phyloP scores from a whole-genome alignment of 345 rosid genomes.

The Eutrema heterophyllum region DNA sequence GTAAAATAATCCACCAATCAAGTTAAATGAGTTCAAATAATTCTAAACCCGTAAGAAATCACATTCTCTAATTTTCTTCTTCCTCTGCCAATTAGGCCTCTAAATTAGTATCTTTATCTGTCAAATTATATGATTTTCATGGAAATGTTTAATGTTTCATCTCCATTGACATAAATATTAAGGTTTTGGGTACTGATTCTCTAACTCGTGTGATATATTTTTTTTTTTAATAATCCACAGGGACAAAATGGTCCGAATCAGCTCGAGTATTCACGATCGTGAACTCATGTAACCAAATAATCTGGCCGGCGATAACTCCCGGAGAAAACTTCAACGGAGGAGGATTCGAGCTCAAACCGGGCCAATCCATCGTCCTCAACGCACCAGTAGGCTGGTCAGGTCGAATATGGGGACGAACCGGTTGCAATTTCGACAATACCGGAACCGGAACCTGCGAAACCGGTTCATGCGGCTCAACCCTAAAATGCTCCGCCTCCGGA shows the following conservation, averaged over 20 bases:
- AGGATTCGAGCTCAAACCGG: conserved; percentile 54
- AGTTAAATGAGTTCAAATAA: background rate
- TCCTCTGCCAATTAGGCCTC: background rate
- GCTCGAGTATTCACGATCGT: conserved; percentile 65
- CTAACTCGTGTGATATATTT: background rate
- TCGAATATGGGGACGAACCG: conserved; percentile 82
- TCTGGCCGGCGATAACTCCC: conserved; percentile 77
- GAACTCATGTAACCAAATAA: conserved; percentile 55
- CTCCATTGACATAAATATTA: background rate
- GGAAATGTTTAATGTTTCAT: background rate
- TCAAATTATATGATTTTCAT: background rate
- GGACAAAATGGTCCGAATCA: conserved; percentile 32
- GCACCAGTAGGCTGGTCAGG: conserved; percentile 85
- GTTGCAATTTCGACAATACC: conserved; percentile 55
- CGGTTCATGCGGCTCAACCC: conserved; percentile 60
- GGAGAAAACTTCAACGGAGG: conserved; percentile 52
- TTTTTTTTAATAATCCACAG: conserved; percentile 20
- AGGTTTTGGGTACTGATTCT: background rate
- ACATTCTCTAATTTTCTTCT: background rate
- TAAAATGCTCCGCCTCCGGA: conserved; percentile 60
- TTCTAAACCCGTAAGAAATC: no score
- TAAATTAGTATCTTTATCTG: background rate
- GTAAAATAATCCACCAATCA: background rate
- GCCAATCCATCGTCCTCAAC: conserved; percentile 46
- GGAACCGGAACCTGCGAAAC: conserved; percentile 73